phyloP scores from a whole-genome alignment of 169 alveolate species.

The Cryptosporidium bovis region DNA sequence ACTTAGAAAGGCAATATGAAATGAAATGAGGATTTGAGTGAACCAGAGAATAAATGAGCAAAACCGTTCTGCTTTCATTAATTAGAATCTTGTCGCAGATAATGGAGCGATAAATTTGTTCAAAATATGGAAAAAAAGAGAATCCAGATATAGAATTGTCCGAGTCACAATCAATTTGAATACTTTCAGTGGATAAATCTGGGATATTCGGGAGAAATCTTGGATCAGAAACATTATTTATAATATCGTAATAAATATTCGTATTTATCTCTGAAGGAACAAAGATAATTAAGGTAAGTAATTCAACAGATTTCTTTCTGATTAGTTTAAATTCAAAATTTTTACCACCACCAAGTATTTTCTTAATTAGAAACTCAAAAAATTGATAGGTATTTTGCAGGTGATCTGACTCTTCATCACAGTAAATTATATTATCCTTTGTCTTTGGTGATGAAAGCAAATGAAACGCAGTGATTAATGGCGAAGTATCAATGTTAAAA shows the following conservation, averaged over 20 bases:
- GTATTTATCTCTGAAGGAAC: conserved; percentile 17
- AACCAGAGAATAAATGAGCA: conserved; percentile 11
- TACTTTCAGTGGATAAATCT: neutral
- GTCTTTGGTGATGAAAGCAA: neutral
- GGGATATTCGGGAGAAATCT: conserved; percentile 47
- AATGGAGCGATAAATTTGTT: conserved; percentile 41
- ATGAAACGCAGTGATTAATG: conserved; percentile 24
- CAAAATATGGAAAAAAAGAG: conserved; percentile 18
- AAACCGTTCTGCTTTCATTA: neutral
- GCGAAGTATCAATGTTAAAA: neutral
- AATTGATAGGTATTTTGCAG: conserved; percentile 7
- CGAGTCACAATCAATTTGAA: conserved; percentile 7
- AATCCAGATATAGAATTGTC: neutral
- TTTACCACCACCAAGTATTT: neutral
- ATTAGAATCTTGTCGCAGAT: neutral
- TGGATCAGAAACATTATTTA: conserved; percentile 45
- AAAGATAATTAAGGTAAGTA: conserved; percentile 24
- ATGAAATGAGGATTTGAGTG: conserved; percentile 51
- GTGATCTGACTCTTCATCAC: conserved; percentile 17
- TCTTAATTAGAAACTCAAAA: conserved; percentile 33
- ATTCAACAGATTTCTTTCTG: conserved; percentile 7
- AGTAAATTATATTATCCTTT: neutral
- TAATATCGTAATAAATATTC: conserved; percentile 33
- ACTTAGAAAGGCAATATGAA: conserved; percentile 56
- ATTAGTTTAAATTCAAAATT: neutral